Conservation (phyloP, 306 rosid genomes). For the Hippophae rhamnoides region DNA sequence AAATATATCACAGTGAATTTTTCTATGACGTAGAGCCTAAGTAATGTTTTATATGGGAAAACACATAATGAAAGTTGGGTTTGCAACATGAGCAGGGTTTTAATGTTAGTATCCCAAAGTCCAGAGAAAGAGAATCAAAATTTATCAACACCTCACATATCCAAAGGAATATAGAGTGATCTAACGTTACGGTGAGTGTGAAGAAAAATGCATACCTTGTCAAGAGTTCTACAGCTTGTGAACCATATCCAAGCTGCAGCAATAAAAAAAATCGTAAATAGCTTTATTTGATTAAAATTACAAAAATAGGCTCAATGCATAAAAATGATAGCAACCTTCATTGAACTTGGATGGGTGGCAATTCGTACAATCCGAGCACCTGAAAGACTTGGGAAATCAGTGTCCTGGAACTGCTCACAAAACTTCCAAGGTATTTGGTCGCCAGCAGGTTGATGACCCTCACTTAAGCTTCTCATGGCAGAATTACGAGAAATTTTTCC, state of each 20-base stretch:
- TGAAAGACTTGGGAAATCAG: slow-evolving; percentile 74
- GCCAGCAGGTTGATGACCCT: slow-evolving; percentile 79
- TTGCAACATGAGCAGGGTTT: background rate
- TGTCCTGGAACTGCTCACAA: slow-evolving; percentile 85
- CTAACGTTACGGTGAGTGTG: background rate
- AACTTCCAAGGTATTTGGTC: slow-evolving; percentile 97
- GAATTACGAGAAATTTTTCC: slow-evolving; percentile 83
- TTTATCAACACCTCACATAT: background rate
- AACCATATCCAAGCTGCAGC: slow-evolving; percentile 89
- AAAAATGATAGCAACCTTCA: slow-evolving; percentile 47
- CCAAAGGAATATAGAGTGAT: slow-evolving; percentile 1
- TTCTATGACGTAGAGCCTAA: too few species aligned
- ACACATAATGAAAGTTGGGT: too few species aligned
- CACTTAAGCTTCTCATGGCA: slow-evolving; percentile 63
- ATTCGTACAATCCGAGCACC: slow-evolving; percentile 98
- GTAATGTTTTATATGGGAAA: too few species aligned
- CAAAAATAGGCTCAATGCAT: slow-evolving; percentile 13
- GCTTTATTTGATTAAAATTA: slow-evolving; percentile 12
- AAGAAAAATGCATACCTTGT: slow-evolving; percentile 49
- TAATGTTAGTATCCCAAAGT: background rate
- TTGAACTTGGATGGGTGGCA: slow-evolving; percentile 92
- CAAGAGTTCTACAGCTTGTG: slow-evolving; percentile 91
- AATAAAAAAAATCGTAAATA: slow-evolving; percentile 9
- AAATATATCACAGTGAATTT: too few species aligned
- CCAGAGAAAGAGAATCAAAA: background rate